These are phyloP conservation scores for Thelonectria rubi DNA, from an alignment of 2,329 filamentous ascomycete species.

Conservation along the genomic window DNA sequence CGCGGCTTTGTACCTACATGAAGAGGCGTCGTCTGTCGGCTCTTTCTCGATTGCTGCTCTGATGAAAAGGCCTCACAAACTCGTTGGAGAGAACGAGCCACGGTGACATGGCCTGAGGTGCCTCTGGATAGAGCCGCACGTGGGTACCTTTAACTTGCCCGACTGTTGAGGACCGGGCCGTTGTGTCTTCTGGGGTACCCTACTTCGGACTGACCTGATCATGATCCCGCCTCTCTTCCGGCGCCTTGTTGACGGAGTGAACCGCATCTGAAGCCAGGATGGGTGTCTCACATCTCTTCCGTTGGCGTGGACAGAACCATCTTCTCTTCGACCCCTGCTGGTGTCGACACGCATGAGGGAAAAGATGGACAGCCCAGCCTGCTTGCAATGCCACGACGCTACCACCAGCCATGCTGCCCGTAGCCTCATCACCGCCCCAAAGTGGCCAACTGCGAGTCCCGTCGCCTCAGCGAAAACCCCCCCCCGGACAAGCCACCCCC, in stretches of 20 bases:
- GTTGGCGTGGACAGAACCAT: too few species aligned
- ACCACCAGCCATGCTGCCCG: background rate
- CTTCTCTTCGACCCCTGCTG: conserved; percentile 15
- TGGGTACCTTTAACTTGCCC: background rate
- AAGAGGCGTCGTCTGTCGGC: background rate
- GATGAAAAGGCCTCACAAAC: background rate
- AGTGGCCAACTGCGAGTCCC: too few species aligned
- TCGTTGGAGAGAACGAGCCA: background rate
- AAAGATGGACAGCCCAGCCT: conserved; percentile 7
- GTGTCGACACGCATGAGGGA: background rate
- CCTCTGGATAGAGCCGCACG: conserved; percentile 17
- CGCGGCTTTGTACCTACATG: background rate
- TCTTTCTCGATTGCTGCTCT: too few species aligned
- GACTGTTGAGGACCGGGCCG: background rate
- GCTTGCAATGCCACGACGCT: conserved; percentile 25
- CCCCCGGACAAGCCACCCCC: conserved; percentile 31
- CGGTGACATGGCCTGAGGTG: conserved; percentile 12
- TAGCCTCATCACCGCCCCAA: background rate
- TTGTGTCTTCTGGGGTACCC: too few species aligned
- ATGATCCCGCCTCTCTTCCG: too few species aligned
- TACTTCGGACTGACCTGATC: too few species aligned
- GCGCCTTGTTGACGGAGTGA: too few species aligned
- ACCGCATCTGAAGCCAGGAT: too few species aligned
- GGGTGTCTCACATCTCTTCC: too few species aligned
- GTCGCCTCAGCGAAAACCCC: background rate